Conservation (phyloP, 2,329 filamentous ascomycete genomes). For the Magnaporthales sp. region DNA sequence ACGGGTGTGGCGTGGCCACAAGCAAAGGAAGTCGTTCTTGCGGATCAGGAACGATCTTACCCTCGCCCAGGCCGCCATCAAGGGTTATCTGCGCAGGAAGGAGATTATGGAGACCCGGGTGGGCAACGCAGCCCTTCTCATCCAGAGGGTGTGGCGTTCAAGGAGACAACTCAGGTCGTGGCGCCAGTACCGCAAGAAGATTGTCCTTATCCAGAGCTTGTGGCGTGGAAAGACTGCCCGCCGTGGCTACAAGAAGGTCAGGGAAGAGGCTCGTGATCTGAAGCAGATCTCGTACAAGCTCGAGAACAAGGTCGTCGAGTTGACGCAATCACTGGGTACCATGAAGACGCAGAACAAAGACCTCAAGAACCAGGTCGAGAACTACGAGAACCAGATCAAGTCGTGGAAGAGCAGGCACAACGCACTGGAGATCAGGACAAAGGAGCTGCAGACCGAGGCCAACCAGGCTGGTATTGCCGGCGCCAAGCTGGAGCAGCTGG, state of each 20-base stretch:
- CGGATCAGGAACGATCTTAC: slow-evolving; percentile 76
- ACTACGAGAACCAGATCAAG: slow-evolving; percentile 91
- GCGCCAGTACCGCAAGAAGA: slow-evolving; percentile 83
- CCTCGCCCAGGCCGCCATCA: slow-evolving; percentile 79
- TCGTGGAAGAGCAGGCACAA: slow-evolving; percentile 93
- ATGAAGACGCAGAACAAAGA: slow-evolving; percentile 94
- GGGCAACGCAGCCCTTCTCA: slow-evolving; percentile 82
- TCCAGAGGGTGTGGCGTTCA: slow-evolving; percentile 84
- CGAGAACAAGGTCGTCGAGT: slow-evolving; percentile 98
- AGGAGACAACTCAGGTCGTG: slow-evolving; percentile 70
- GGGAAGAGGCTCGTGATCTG: slow-evolving; percentile 93
- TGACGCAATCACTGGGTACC: slow-evolving; percentile 86
- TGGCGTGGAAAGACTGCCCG: slow-evolving; percentile 83
- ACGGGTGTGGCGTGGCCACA: slow-evolving; percentile 87
- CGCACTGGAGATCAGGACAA: slow-evolving; percentile 77
- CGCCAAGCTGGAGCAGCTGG: slow-evolving; percentile 81
- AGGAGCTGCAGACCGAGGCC: slow-evolving; percentile 91
- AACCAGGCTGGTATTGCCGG: slow-evolving; percentile 96
- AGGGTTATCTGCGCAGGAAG: slow-evolving; percentile 84
- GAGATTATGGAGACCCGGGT: slow-evolving; percentile 90
- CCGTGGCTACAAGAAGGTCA: slow-evolving; percentile 77
- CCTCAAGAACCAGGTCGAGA: slow-evolving; percentile 80
- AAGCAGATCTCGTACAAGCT: slow-evolving; percentile 99
- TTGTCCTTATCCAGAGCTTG: slow-evolving; percentile 81
- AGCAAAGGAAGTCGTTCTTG: slow-evolving; percentile 74